Conservation (phyloP, 1,139 yeast species). For the Diutina pseudorugosa region DNA sequence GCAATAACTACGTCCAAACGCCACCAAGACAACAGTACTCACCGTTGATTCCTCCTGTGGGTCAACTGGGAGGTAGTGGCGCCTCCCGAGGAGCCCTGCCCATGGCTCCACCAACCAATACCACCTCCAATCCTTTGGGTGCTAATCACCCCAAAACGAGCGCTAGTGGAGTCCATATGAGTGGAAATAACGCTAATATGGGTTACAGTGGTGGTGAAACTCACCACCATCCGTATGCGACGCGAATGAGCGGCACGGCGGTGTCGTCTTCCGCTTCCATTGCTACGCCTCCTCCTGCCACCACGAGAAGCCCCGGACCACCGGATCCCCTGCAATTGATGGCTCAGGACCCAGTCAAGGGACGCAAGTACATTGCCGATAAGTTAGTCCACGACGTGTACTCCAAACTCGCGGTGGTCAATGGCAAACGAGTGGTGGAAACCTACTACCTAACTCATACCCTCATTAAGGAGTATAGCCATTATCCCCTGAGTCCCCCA, state of each 20-base stretch:
- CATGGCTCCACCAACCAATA: background rate
- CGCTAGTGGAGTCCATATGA: background rate
- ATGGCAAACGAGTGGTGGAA: slow-evolving; percentile 21
- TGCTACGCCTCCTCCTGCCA: background rate
- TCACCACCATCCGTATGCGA: background rate
- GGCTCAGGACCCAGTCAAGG: slow-evolving; percentile 2
- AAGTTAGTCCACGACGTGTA: slow-evolving; percentile 32
- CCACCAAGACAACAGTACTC: background rate
- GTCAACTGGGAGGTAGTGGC: background rate
- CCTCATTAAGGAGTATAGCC: slow-evolving; percentile 25
- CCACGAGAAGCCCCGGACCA: background rate
- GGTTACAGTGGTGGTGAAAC: no score
- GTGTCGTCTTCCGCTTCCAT: background rate
- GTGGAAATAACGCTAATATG: no score
- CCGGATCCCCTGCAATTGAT: background rate
- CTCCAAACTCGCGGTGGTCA: slow-evolving; percentile 18
- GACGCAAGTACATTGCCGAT: slow-evolving; percentile 11
- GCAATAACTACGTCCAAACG: background rate
- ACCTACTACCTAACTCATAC: slow-evolving; percentile 27
- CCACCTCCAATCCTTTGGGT: no score
- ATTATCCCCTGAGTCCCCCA: slow-evolving; percentile 28
- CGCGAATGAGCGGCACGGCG: background rate
- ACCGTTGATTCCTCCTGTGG: background rate
- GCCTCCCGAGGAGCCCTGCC: background rate
- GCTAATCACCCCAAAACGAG: background rate